Evolutionary conservation across 345 rosid genomes (phyloP).

Genomic region (Euclidium syriacum): DNA sequence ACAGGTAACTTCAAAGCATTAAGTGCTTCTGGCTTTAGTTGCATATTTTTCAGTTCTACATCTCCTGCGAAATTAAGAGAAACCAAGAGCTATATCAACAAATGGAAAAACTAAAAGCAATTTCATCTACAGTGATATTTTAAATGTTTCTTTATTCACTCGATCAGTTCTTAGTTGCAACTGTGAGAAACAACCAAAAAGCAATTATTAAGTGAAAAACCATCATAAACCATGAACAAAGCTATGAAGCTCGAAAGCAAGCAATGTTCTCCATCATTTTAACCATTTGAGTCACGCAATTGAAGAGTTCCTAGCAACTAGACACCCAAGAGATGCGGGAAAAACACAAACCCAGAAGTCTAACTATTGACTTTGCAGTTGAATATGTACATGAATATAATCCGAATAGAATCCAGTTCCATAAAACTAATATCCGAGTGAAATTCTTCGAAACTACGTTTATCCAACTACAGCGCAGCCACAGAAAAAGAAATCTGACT

Average conservation of each 20-base stretch:
- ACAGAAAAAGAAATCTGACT: neutral
- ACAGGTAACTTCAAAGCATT: slow-evolving; percentile 95
- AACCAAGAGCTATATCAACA: slow-evolving; percentile 1
- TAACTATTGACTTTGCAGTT: neutral
- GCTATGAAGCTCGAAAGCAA: neutral
- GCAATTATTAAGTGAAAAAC: neutral
- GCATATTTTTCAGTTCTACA: slow-evolving; percentile 96
- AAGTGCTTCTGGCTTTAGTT: slow-evolving; percentile 95
- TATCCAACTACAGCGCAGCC: neutral
- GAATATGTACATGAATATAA: neutral
- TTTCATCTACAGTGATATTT: neutral
- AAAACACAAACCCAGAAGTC: neutral
- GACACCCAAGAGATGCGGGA: neutral
- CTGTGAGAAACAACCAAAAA: neutral
- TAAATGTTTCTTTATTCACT: neutral
- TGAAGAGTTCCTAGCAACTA: neutral
- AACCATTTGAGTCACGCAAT: neutral
- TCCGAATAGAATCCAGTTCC: neutral
- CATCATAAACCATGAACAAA: slow-evolving; percentile 2
- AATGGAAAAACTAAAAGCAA: neutral
- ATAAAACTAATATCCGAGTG: neutral
- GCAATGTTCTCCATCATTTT: neutral
- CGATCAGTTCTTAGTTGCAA: slow-evolving; percentile 2
- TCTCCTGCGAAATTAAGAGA: slow-evolving; percentile 47
- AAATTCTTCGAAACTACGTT: neutral